phyloP scores from a whole-genome alignment of 345 rosid genomes.

The Arabidopsis suecica region DNA sequence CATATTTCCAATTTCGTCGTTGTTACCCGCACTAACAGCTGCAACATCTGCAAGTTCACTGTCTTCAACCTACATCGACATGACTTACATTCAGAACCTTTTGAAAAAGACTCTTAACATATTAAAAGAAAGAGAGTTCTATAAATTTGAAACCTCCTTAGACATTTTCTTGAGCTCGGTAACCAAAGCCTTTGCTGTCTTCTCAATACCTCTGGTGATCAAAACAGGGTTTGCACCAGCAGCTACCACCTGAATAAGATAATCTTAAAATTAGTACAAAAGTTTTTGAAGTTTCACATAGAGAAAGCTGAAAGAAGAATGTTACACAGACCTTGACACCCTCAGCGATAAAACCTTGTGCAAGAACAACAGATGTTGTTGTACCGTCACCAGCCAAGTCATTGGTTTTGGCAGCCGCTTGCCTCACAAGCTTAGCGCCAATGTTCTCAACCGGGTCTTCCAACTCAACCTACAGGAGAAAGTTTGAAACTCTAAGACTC shows the following conservation, averaged over 20 bases:
- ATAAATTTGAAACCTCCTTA: conserved; percentile 65
- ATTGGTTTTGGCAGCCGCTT: conserved; percentile 97
- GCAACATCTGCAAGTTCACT: conserved; percentile 99
- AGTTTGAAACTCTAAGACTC: background rate
- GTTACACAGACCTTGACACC: conserved; percentile 80
- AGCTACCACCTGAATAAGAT: conserved; percentile 75
- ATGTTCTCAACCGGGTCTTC: conserved; percentile 99
- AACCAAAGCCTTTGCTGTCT: conserved; percentile 86
- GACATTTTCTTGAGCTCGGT: conserved; percentile 79
- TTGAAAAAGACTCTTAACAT: background rate
- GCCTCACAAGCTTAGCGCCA: conserved; percentile 96
- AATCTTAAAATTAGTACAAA: background rate
- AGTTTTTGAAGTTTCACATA: background rate
- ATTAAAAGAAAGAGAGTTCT: conserved; percentile 1
- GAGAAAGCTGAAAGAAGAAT: conserved; percentile 4
- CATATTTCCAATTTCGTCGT: conserved; percentile 90
- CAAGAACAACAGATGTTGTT: conserved; percentile 98
- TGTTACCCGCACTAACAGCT: conserved; percentile 99
- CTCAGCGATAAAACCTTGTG: conserved; percentile 95
- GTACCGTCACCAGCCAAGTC: conserved; percentile 99
- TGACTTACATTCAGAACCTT: conserved; percentile 14
- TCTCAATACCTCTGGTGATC: conserved; percentile 96
- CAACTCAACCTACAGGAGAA: conserved; percentile 73
- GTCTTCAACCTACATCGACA: conserved; percentile 82
- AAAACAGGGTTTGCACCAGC: conserved; percentile 98